These are phyloP conservation scores for Zygoascus bituminiphila DNA, from an alignment of 805 yeast species.

Conservation along the genomic window DNA sequence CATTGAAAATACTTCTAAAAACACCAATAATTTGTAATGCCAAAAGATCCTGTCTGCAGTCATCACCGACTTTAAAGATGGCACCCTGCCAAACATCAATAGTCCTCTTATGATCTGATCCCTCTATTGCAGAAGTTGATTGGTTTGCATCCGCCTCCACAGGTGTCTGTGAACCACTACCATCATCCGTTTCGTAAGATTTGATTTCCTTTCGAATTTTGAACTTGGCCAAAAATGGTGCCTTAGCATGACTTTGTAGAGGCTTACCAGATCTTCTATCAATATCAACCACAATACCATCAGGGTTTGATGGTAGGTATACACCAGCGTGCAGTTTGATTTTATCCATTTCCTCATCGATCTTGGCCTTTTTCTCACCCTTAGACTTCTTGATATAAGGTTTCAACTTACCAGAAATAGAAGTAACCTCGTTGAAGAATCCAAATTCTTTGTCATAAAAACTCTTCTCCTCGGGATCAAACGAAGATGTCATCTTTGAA, in stretches of 20 bases:
- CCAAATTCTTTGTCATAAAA: constrained; percentile 79
- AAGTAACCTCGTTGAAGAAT: constrained; percentile 85
- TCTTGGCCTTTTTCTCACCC: constrained; percentile 92
- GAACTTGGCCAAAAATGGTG: constrained; percentile 96
- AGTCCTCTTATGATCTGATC: constrained; percentile 23
- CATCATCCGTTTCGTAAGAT: constrained; percentile 14
- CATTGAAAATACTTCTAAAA: constrained; percentile 83
- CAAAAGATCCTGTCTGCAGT: constrained; percentile 93
- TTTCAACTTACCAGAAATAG: constrained; percentile 88
- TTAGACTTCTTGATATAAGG: constrained; percentile 90
- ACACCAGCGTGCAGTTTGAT: constrained; percentile 73
- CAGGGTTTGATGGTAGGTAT: constrained; percentile 93
- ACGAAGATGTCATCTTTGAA: constrained; percentile 50
- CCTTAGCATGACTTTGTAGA: constrained; percentile 95
- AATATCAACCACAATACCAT: constrained; percentile 87
- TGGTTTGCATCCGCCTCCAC: neutral
- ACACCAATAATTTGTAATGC: constrained; percentile 88
- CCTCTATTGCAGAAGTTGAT: constrained; percentile 7
- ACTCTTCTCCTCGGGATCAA: constrained; percentile 49
- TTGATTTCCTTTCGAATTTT: constrained; percentile 57
- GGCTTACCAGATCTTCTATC: constrained; percentile 90
- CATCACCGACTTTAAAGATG: constrained; percentile 98
- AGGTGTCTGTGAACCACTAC: constrained; percentile 20
- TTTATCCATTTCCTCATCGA: constrained; percentile 88
- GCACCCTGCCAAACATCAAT: constrained; percentile 85